Evolutionary conservation across 352 stramenopile species (phyloP), one percentile per base, ranked within the genome.

Genomic region (Aphanomyces euteiches): DNA sequence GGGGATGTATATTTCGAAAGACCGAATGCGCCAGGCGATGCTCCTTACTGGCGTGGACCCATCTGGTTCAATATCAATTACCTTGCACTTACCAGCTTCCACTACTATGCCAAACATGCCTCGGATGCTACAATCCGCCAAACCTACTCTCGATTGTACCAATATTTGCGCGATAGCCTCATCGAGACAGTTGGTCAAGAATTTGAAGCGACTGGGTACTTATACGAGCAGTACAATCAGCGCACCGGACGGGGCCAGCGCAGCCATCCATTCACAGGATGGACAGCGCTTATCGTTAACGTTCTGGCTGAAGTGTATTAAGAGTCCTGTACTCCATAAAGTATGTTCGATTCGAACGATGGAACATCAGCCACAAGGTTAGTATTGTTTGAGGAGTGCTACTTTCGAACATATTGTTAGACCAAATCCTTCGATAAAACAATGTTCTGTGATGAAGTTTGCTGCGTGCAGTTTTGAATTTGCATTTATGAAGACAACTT

Each of bases 51-150:
- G 93, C 85, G 94, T 58, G 94, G 94, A 45, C 82, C 92, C 45
- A 96, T 98, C 67, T 98, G 94, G 94, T 92, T 98, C 64, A 96
- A 97, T 71, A 74, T 90, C 15, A 98, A 98, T 78, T 98, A 96
- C 73, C 77, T 98, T 36, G 90, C 89, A 57, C 69, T 98, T 38
- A 78, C 84, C 72, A 87, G 89, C 28, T 78, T 97, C 37, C 78
- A 95, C 61, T 68, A 93, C 73, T 96, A 96, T 65, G 79, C 78
- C 19, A 58, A 83, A 21, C 71, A 74, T 1, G 73, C 59, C 12
- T 79, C 73, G 4, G 71, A 69, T 15, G 83, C 78, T 69, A 78
- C 82, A 45, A 88, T 80, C 66, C 79, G 82, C 45, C 48, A 54
- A 0, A 68, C 81, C n/a, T 85, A 86, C 53, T 48, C 53, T 3